Percentiles rank a stretch among this genome's conserved stretches.
These are phyloP conservation scores for Thamnidium elegans DNA, from an alignment of 192 early-diverging fungal species.

Conservation along the genomic window DNA sequence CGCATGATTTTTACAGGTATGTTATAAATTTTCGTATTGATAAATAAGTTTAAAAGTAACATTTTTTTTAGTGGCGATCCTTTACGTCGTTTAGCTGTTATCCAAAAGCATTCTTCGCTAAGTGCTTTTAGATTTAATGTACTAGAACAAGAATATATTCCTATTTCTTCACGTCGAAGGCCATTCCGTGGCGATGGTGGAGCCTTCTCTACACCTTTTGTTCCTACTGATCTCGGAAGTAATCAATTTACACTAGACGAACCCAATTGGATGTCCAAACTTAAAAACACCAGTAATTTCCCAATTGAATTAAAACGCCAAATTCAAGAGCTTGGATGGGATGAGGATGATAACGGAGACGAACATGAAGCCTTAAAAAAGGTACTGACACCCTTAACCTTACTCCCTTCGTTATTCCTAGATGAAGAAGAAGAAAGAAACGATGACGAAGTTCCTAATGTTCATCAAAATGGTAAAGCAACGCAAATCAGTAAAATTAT, in stretches of 20 bases:
- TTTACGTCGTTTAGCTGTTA: constrained; percentile 31
- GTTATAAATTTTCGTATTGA: not conserved
- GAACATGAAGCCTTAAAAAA: constrained; percentile 45
- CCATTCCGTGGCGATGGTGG: constrained; percentile 45
- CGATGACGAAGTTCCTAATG: constrained; percentile 16
- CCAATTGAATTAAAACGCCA: constrained; percentile 47
- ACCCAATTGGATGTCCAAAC: constrained; percentile 45
- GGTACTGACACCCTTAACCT: constrained; percentile 42
- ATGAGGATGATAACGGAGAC: constrained; percentile 42
- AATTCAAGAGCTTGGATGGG: constrained; percentile 54
- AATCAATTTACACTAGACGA: constrained; percentile 53
- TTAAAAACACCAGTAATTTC: constrained; percentile 47
- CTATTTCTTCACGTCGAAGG: constrained; percentile 41
- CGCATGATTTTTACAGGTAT: constrained; percentile 50
- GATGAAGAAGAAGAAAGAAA: constrained; percentile 41
- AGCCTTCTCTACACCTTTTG: constrained; percentile 48
- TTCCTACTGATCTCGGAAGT: constrained; percentile 51
- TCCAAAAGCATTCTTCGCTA: constrained; percentile 43
- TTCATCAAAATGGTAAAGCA: constrained; percentile 1
- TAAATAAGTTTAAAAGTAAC: not conserved
- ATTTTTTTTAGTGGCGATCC: constrained; percentile 34
- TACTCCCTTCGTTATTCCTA: constrained; percentile 49
- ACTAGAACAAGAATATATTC: constrained; percentile 44
- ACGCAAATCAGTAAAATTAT: constrained; percentile 24
- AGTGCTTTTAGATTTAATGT: constrained; percentile 50